Evolutionary conservation across 352 stramenopile genomes (phyloP).

Genomic region (Phytophthora hybrid): DNA sequence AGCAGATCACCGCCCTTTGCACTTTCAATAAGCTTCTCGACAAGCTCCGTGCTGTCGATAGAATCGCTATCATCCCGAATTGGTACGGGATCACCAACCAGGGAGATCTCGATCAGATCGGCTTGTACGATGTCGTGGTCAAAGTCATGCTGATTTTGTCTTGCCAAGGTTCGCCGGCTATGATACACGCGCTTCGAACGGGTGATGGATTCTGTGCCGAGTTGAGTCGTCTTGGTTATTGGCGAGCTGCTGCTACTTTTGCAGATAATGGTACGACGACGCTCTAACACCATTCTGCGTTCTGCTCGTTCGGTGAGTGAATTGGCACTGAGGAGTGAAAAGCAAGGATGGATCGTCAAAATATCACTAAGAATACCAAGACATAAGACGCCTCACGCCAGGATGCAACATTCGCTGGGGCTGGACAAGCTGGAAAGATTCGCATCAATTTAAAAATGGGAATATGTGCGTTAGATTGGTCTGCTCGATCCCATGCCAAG

Average conservation of each 20-base stretch:
- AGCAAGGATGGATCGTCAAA: not conserved
- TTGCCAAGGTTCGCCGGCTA: slow-evolving; percentile 15
- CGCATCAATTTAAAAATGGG: slow-evolving; percentile 4
- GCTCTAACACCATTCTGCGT: slow-evolving; percentile 36
- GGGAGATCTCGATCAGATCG: slow-evolving; percentile 74
- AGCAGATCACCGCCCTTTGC: slow-evolving; percentile 68
- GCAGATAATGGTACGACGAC: slow-evolving; percentile 40
- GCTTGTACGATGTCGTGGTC: slow-evolving; percentile 29
- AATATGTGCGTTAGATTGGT: slow-evolving; percentile 18
- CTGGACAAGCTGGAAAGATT: slow-evolving; percentile 5
- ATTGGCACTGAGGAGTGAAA: slow-evolving; percentile 12
- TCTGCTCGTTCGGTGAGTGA: slow-evolving; percentile 3
- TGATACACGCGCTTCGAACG: slow-evolving; percentile 34
- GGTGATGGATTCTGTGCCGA: slow-evolving; percentile 20
- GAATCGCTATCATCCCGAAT: slow-evolving; percentile 2
- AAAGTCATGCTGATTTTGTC: slow-evolving; percentile 29
- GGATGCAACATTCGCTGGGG: not conserved
- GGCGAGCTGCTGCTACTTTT: slow-evolving; percentile 24
- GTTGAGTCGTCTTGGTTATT: slow-evolving; percentile 14
- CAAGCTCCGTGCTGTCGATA: slow-evolving; percentile 48
- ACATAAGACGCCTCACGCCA: slow-evolving; percentile 22
- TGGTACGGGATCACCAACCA: slow-evolving; percentile 27
- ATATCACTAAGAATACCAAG: slow-evolving; percentile 32
- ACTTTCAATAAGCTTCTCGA: slow-evolving; percentile 71
- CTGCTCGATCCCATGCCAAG: slow-evolving; percentile 24